Evolutionary conservation across 1,139 yeast genomes (phyloP).

Genomic region (Diutina ranongensis): DNA sequence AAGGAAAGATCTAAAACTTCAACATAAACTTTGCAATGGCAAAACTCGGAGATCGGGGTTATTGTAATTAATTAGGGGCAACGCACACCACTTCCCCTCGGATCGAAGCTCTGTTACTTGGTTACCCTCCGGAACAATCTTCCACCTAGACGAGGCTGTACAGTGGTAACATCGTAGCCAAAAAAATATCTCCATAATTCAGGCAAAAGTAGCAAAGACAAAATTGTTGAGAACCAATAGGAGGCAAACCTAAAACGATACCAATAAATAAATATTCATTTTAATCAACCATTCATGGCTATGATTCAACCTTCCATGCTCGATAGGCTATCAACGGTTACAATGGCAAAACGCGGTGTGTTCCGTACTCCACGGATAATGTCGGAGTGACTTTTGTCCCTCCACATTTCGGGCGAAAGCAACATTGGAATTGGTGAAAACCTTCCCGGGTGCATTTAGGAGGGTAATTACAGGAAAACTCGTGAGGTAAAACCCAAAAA

Average conservation of each 20-base stretch:
- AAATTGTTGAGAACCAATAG: too few relatives aligned
- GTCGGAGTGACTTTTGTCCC: background rate
- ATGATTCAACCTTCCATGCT: too few relatives aligned
- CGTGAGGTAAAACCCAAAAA: too few relatives aligned
- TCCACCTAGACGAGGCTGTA: background rate
- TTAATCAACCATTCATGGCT: background rate
- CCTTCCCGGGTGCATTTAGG: background rate
- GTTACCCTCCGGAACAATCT: too few relatives aligned
- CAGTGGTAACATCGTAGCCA: background rate
- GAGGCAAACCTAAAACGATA: background rate
- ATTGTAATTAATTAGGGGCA: background rate
- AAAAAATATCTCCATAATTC: background rate
- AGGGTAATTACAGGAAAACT: too few relatives aligned
- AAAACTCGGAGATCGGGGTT: too few relatives aligned
- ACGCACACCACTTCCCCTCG: too few relatives aligned
- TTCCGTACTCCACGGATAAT: background rate
- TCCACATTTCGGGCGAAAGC: background rate
- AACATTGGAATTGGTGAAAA: background rate
- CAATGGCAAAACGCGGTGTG: background rate
- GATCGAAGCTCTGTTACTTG: too few relatives aligned
- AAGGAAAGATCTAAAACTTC: background rate
- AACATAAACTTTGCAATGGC: too few relatives aligned
- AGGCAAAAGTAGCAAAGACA: too few relatives aligned
- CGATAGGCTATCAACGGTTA: too few relatives aligned
- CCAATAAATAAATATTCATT: background rate